These are phyloP conservation scores for Aspergillus ochraceoroseus DNA, from an alignment of 2,329 filamentous ascomycete species.

Conservation along the genomic window DNA sequence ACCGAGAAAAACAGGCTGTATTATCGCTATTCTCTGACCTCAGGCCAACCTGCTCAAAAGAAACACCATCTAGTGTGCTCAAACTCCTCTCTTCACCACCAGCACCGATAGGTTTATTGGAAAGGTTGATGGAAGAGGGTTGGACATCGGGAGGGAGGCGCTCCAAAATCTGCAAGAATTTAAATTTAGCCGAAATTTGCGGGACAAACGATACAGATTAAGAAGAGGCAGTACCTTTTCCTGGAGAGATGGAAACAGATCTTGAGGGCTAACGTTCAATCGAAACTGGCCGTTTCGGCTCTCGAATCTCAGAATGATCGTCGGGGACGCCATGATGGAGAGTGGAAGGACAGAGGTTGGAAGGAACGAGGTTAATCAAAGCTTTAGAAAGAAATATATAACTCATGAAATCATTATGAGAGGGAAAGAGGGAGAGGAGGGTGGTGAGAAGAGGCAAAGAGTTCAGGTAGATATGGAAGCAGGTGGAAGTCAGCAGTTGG, in stretches of 20 bases:
- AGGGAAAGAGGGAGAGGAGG: no score
- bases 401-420: not conserved
- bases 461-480: no score
- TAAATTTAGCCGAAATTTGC: slow-evolving; percentile 11
- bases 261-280: slow-evolving; percentile 67
- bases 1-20: not conserved
- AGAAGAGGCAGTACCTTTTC: slow-evolving; percentile 36
- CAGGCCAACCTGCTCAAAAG: slow-evolving; percentile 55
- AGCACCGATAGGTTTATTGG: slow-evolving; percentile 56
- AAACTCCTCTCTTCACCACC: slow-evolving; percentile 53
- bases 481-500: no score
- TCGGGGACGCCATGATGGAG: slow-evolving; percentile 37
- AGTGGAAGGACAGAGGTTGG: not conserved
- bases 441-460: no score
- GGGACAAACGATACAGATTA: not conserved
- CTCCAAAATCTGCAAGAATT: slow-evolving; percentile 48
- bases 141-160: slow-evolving; percentile 56
- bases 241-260: slow-evolving; percentile 62
- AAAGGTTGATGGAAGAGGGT: slow-evolving; percentile 53
- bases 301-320: slow-evolving; percentile 79
- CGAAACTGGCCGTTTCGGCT: slow-evolving; percentile 91
- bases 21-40: slow-evolving; percentile 38
- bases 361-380: slow-evolving; percentile 1
- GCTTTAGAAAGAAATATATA: not conserved
- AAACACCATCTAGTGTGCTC: slow-evolving; percentile 50